Conservation (phyloP, 495 filamentous ascomycete species). For the Aspergillus affinis region DNA sequence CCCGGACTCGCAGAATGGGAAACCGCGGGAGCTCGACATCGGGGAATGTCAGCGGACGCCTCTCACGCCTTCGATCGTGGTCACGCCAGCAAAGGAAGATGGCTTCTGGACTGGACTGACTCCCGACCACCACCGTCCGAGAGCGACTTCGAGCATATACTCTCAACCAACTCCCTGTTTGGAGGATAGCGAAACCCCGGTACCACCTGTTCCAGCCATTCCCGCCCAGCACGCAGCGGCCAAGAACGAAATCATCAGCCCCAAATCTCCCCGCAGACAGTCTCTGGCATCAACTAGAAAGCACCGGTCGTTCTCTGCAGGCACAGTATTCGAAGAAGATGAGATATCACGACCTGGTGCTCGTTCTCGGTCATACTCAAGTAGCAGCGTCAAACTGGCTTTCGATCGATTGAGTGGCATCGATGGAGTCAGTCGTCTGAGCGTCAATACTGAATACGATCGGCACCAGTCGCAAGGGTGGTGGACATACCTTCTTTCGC, state of each 20-base stretch:
- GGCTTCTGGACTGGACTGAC: slow-evolving; percentile 54
- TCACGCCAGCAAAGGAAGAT: slow-evolving; percentile 64
- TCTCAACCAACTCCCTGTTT: slow-evolving; percentile 55
- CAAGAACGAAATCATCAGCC: slow-evolving; percentile 28
- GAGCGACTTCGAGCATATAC: slow-evolving; percentile 65
- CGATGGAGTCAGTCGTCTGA: slow-evolving; percentile 21
- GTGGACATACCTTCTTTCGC: slow-evolving; percentile 86
- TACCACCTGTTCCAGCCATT: slow-evolving; percentile 64
- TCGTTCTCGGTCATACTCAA: slow-evolving; percentile 17
- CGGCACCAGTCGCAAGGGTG: slow-evolving; percentile 71
- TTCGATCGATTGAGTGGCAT: slow-evolving; percentile 17
- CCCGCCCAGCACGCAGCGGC: slow-evolving; percentile 42
- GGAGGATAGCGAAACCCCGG: slow-evolving; percentile 26
- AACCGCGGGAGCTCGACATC: slow-evolving; percentile 32
- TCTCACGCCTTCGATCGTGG: slow-evolving; percentile 58
- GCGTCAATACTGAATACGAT: slow-evolving; percentile 46
- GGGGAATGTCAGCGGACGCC: slow-evolving; percentile 33
- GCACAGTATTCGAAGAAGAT: slow-evolving; percentile 60
- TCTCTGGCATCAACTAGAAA: slow-evolving; percentile 29
- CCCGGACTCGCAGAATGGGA: slow-evolving; percentile 34
- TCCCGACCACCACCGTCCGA: slow-evolving; percentile 29
- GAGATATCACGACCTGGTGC: slow-evolving; percentile 28
- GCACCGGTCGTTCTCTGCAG: slow-evolving; percentile 41
- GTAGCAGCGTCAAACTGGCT: slow-evolving; percentile 21
- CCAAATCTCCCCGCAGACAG: slow-evolving; percentile 36